Evolutionary conservation across 495 filamentous ascomycete species (phyloP), one percentile per base, ranked within the genome.

Genomic region (Cercophora newfieldiana): DNA sequence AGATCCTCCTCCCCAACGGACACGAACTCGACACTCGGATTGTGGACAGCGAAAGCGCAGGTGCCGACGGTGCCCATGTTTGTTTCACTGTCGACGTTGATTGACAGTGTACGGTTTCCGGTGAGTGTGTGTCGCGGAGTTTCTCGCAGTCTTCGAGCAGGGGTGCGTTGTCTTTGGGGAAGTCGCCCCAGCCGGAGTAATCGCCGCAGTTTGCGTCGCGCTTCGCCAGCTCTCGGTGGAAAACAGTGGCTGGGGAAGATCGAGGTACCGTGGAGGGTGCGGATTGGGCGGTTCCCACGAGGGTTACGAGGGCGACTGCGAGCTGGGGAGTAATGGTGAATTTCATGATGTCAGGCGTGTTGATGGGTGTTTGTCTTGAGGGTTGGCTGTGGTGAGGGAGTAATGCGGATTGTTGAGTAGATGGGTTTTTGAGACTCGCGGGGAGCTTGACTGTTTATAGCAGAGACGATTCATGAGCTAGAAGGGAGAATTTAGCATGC

Each of bases 51-150:
- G 5, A 53, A 16, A 19, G 50, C 50, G 50, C 50, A 53, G 2
- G 50, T 53, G n/a, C n/a, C 50, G n/a, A 2, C n/a, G 16, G 8
- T 53, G 50, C 16, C 50, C n/a, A 53, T 14, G 16, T 53, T 19
- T 7, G 50, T 22, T 26, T 22, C 50, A 14, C 50, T 53, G 50
- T 53, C 50, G n/a, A 53, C 50, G 50, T 53, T 53, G 50, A 53
- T 53, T 14, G 50, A 53, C 8, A 53, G 22, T 14, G n/a, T 53
- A 2, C n/a, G 8, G 50, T n/a, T 53, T 53, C 50, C 50, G 7
- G 50, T 53, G n/a, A 53, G 50, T 19, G 50, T 19, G 50, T 22
- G 50, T 53, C n/a, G n/a, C 50, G 50, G 14, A 53, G 50, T 2
- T 22, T 7, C 50, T 22, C 50, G 50, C 50, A 53, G 50, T 53